phyloP scores from a whole-genome alignment of 345 rosid species.

The Boechera divaricarpa region DNA sequence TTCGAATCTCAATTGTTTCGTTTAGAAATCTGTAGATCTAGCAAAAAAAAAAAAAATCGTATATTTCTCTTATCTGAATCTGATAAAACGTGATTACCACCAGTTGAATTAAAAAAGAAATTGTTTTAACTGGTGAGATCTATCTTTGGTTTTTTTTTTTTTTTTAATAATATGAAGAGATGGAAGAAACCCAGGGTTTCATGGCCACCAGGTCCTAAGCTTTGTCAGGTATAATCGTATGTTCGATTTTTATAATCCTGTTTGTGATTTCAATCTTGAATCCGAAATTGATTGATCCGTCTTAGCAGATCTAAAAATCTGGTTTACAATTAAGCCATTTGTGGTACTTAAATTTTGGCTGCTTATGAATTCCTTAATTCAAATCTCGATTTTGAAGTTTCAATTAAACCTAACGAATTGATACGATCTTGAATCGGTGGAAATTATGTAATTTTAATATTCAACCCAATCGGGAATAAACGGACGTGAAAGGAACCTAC shows the following conservation, averaged over 20 bases:
- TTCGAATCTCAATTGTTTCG: background rate
- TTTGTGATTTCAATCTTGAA: background rate
- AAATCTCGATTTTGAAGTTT: background rate
- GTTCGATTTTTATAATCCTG: background rate
- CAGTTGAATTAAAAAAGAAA: no score
- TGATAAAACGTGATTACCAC: background rate
- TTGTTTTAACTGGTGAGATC: no score
- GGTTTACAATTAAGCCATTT: background rate
- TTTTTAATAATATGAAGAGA: constrained; percentile 48
- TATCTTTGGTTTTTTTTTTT: no score
- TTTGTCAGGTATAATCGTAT: constrained; percentile 60
- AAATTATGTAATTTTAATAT: background rate
- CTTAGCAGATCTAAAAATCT: background rate
- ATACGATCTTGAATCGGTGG: background rate
- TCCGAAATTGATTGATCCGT: constrained; percentile 6
- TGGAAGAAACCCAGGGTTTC: constrained; percentile 64
- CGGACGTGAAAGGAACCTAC: background rate
- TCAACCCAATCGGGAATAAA: background rate
- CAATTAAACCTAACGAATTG: background rate
- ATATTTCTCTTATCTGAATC: constrained; percentile 10
- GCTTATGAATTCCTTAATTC: background rate
- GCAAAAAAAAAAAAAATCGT: background rate
- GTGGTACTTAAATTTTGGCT: background rate
- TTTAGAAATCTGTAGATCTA: constrained; percentile 29
- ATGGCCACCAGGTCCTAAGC: constrained; percentile 60